Percentiles rank a stretch among this genome's conserved stretches.
These are phyloP conservation scores for Porcisia deanei DNA, from an alignment of 208 protist species.

Conservation along the genomic window DNA sequence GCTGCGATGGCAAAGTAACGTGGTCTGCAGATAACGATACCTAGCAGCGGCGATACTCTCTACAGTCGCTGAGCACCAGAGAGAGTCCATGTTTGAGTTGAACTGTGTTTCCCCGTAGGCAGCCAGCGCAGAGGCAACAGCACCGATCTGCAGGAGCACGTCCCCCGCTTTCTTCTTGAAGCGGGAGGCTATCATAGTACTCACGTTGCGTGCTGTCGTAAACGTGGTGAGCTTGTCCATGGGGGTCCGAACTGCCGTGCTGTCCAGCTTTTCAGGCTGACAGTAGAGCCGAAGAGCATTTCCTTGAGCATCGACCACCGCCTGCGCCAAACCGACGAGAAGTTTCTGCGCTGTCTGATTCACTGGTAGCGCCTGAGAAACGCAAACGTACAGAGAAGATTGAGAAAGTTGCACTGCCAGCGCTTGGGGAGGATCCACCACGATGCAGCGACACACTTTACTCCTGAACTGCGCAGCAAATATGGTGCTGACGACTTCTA, in stretches of 20 bases:
- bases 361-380: slow-evolving; percentile 19
- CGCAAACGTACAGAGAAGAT: slow-evolving; percentile 24
- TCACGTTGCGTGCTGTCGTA: slow-evolving; percentile 13
- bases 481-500: slow-evolving; percentile 54
- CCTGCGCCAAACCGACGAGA: slow-evolving; percentile 42
- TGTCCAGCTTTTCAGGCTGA: slow-evolving; percentile 29
- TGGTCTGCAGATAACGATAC: slow-evolving; percentile 52
- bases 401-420: slow-evolving; percentile 15
- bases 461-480: slow-evolving; percentile 64
- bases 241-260: slow-evolving; percentile 30
- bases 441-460: slow-evolving; percentile 77
- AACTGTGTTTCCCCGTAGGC: slow-evolving; percentile 72
- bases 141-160: slow-evolving; percentile 65
- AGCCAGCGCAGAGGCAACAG: slow-evolving; percentile 50
- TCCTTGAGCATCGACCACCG: slow-evolving; percentile 28
- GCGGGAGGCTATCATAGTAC: slow-evolving; percentile 24
- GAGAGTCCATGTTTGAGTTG: slow-evolving; percentile 43
- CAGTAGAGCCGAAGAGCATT: slow-evolving; percentile 21
- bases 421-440: slow-evolving; percentile 46
- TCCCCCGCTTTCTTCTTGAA: slow-evolving; percentile 71
- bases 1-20: slow-evolving; percentile 31
- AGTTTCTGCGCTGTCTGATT: slow-evolving; percentile 36
- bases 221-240: slow-evolving; percentile 32
- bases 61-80: slow-evolving; percentile 80
- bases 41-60: slow-evolving; percentile 83